Evolutionary conservation across 345 rosid species (phyloP), one percentile per base, ranked within the genome.

Genomic region (Boechera retrofracta): DNA sequence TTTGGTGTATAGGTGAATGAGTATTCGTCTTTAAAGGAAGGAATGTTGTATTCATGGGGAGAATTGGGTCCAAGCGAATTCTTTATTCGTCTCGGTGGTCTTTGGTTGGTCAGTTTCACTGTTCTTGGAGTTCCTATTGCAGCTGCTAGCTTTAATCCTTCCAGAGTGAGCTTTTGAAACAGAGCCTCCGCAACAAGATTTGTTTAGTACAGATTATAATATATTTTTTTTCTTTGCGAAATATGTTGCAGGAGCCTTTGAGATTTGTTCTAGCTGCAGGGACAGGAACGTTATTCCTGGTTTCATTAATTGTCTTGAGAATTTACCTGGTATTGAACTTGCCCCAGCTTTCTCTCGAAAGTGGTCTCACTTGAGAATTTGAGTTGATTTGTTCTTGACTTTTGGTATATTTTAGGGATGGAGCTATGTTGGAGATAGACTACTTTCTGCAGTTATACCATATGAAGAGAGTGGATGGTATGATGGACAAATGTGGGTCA

Each of bases 381-480:
- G 44, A 38, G 15, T 52, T 55, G 42, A 39, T 65, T 47, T 66
- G 42, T 57, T 52, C 2, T 47, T 48, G 21, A 55, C 32, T 58
- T 48, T 35, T 60, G 77, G 55, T 68, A 33, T 29, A 4, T 38
- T 11, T n/a, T 84, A 94, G 97, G 98, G 98, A 75, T 94, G 98
- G 98, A 94, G 95, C 78, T 94, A 92, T 54, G 95, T 92, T 49
- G 98, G 98, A 29, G 97, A 92, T 66, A 87, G 98, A 75, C 91
- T 94, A 73, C 89, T 94, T 63, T 88, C 98, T 18, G 98, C 98
- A 2, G 97, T 94, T 72, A 81, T 94, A 39, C 97, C 97, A 13
- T 92, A 94, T 47, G 98, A 94, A 85, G 98, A 94, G 85, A 94
- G 88, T 49, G 98, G 98, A 75, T 94, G 98, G 97, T 94, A 94